Conservation (phyloP, 306 rosid species). For the Corylus americana region DNA sequence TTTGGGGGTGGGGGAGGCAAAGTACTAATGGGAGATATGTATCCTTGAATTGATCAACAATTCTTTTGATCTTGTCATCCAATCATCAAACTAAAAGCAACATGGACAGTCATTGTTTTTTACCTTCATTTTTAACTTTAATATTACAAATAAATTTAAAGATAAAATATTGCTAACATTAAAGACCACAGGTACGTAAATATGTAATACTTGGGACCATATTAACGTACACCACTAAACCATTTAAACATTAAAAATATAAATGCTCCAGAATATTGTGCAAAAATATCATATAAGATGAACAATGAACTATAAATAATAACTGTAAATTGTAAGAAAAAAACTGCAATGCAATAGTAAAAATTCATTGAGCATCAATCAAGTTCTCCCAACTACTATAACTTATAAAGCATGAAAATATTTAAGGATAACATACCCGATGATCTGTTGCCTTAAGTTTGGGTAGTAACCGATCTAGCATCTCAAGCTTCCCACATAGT, state of each 20-base stretch:
- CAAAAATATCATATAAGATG: not conserved
- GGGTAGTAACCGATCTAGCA: constrained; percentile 93
- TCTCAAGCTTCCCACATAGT: constrained; percentile 99
- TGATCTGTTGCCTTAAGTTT: constrained; percentile 97
- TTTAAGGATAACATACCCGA: constrained; percentile 63
- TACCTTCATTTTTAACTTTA: too few relatives aligned
- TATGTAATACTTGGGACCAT: too few relatives aligned
- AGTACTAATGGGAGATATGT: not conserved
- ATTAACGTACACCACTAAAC: not conserved
- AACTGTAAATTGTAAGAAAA: constrained; percentile 16
- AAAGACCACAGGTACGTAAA: too few relatives aligned
- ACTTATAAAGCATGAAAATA: not conserved
- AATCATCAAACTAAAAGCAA: not conserved
- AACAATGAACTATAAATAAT: constrained; percentile 7
- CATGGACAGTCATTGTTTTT: not conserved
- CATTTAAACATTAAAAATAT: not conserved
- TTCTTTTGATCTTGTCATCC: not conserved
- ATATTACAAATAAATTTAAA: too few relatives aligned
- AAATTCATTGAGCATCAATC: not conserved
- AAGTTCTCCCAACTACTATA: not conserved
- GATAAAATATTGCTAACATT: too few relatives aligned
- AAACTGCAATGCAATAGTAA: not conserved
- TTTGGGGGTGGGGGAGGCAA: not conserved
- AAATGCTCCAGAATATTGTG: not conserved
- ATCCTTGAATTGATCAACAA: not conserved